A percentile compares a stretch with the other conserved stretches of the same genome.
Conservation (phyloP, 2,329 filamentous ascomycete species). For the Penicillium sp. region DNA sequence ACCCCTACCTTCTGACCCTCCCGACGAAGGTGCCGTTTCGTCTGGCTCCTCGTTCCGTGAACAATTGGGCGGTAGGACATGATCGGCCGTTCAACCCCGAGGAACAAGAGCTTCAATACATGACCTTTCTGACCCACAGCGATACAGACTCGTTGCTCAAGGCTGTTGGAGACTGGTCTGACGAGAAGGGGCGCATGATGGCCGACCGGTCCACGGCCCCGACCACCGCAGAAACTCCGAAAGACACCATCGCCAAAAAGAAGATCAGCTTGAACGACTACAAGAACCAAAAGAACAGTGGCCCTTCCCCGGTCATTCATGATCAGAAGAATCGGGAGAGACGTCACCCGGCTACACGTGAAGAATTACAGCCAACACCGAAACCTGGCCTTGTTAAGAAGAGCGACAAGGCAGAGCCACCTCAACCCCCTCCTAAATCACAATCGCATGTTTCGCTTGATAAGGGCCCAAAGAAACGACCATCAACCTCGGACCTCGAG, state of each 20-base stretch:
- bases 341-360: slow-evolving; percentile 15
- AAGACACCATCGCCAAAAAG: slow-evolving; percentile 52
- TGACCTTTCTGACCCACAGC: slow-evolving; percentile 62
- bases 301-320: slow-evolving; percentile 26
- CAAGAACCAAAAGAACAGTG: slow-evolving; percentile 55
- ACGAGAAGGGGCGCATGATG: slow-evolving; percentile 49
- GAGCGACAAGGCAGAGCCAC: slow-evolving; percentile 13
- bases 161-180: slow-evolving; percentile 56
- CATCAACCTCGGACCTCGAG: slow-evolving; percentile 24
- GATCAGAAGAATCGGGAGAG: slow-evolving; percentile 19
- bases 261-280: slow-evolving; percentile 64
- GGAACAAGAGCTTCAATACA: slow-evolving; percentile 63
- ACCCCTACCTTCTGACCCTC: slow-evolving; percentile 49
- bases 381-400: slow-evolving; percentile 20
- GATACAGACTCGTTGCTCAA: slow-evolving; percentile 54
- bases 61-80: slow-evolving; percentile 49
- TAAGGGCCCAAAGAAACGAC: slow-evolving; percentile 29
- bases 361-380: slow-evolving; percentile 21
- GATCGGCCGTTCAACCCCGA: slow-evolving; percentile 55
- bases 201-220: slow-evolving; percentile 40
- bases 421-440: slow-evolving; percentile 12
- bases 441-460: slow-evolving; percentile 14
- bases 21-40: slow-evolving; percentile 49
- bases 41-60: slow-evolving; percentile 43
- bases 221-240: slow-evolving; percentile 44